Evolutionary conservation across 2,329 filamentous ascomycete species (phyloP), one percentile per base, ranked within the genome.

Genomic region (Dactylonectria macrodidyma): DNA sequence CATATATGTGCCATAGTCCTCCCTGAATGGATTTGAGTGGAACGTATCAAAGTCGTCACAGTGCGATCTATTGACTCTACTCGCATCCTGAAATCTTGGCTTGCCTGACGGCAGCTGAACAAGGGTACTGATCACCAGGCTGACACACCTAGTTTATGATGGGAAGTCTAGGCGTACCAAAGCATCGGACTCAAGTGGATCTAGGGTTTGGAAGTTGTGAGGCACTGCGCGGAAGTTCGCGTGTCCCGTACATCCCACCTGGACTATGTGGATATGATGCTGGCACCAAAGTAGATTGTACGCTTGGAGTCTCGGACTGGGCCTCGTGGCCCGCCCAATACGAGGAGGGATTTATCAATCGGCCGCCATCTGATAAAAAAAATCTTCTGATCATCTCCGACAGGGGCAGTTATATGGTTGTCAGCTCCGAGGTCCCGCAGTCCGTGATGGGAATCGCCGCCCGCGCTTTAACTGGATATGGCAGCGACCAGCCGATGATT

Each of bases 321-420:
- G 5, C 24, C 5, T 33, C 48, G 16, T 33, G 48, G 14, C 26
- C 48, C 26, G 26, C 48, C 48, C 26, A 34, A 51, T 57, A 59
- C 62, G 62, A 65, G 38, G 62, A 59, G 62, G 30, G 11, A 59
- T 65, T 65, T 65, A 65, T 65, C 62, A 65, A 59, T 65, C 55
- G 44, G 38, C 26, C 26, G 46, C 38, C 62, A 65, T 65, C 62
- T 59, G 62, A 65, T 65, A 65, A 55, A 63, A 7, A 62, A 59
- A 65, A 55, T 48, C 30, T 48, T 54, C 50, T 33, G 38, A 59
- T 38, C 58, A 65, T 64, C 55, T 65, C 62, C 62, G 62, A 30
- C 62, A 12, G 55, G 56, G 55, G 38, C 30, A 16, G 59, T 59
- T 34, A 59, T 34, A 59, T 50, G 48, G 62, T 10, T 54, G 57